Conservation (phyloP, 2,329 filamentous ascomycete species). For the Scedosporium minutisporum region DNA sequence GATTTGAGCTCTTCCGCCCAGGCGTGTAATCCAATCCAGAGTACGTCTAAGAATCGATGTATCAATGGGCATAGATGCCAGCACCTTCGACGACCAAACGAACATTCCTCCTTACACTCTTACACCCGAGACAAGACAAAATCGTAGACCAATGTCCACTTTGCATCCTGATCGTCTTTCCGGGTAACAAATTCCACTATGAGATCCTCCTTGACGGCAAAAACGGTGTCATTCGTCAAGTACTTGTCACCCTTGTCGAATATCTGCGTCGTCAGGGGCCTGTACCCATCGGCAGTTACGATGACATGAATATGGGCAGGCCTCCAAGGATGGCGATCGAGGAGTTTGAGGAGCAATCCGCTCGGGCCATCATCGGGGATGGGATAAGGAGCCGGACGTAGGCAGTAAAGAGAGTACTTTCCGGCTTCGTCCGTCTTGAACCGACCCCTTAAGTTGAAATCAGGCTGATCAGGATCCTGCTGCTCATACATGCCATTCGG, state of each 20-base stretch:
- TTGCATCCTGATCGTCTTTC: conserved; percentile 33
- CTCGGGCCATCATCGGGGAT: conserved; percentile 42
- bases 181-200: conserved; percentile 30
- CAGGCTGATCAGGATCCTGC: conserved; percentile 59
- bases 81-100: not conserved
- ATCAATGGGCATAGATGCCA: not conserved
- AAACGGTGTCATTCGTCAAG: conserved; percentile 42
- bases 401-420: conserved; percentile 50
- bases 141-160: conserved; percentile 52
- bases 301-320: conserved; percentile 54
- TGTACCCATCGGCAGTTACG: conserved; percentile 47
- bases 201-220: conserved; percentile 44
- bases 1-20: no score
- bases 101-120: not conserved
- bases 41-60: not conserved
- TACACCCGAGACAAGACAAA: conserved; percentile 32
- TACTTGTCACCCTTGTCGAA: conserved; percentile 61
- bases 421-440: conserved; percentile 60
- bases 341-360: conserved; percentile 37
- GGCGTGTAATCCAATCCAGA: not conserved
- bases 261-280: conserved; percentile 62
- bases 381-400: conserved; percentile 49
- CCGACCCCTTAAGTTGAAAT: conserved; percentile 65
- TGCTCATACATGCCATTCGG: conserved; percentile 66
- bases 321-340: conserved; percentile 47